Evolutionary conservation across 176 grass and related monocot genomes (phyloP).

Genomic region (Chrysopogon serrulatus): DNA sequence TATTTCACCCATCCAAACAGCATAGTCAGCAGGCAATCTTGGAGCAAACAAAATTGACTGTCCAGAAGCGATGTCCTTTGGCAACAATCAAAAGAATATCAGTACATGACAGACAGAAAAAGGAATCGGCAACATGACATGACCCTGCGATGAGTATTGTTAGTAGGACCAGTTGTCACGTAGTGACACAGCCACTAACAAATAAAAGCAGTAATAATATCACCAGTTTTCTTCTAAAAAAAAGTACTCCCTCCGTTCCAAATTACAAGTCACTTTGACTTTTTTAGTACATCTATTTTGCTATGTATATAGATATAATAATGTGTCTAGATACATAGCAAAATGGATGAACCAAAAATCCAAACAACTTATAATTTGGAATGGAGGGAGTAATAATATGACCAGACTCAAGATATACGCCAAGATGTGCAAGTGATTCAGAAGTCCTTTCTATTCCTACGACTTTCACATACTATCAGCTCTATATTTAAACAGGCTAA

Average conservation of each 20-base stretch:
- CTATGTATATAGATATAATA: too few relatives aligned
- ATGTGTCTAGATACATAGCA: too few relatives aligned
- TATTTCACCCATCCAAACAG: conserved; percentile 99
- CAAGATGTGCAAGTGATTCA: not conserved
- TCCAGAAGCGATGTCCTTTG: conserved; percentile 78
- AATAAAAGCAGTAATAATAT: not conserved
- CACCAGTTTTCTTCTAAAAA: too few relatives aligned
- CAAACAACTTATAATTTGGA: too few relatives aligned
- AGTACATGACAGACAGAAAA: not conserved
- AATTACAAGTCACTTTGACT: too few relatives aligned
- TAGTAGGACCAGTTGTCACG: not conserved
- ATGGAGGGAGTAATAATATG: not conserved
- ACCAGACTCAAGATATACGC: not conserved
- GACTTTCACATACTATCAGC: not conserved
- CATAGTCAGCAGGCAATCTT: conserved; percentile 88
- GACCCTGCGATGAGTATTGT: not conserved
- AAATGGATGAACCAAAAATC: too few relatives aligned
- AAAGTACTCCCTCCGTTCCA: too few relatives aligned
- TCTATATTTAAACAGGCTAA: not conserved
- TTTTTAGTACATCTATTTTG: too few relatives aligned
- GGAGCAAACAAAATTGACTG: conserved; percentile 80
- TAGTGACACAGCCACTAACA: not conserved
- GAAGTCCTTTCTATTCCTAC: not conserved
- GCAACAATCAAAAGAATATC: conserved; percentile 25
- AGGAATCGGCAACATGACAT: not conserved